Evolutionary conservation across 179 eudicot species (phyloP).

Genomic region (Camellia oleifera): DNA sequence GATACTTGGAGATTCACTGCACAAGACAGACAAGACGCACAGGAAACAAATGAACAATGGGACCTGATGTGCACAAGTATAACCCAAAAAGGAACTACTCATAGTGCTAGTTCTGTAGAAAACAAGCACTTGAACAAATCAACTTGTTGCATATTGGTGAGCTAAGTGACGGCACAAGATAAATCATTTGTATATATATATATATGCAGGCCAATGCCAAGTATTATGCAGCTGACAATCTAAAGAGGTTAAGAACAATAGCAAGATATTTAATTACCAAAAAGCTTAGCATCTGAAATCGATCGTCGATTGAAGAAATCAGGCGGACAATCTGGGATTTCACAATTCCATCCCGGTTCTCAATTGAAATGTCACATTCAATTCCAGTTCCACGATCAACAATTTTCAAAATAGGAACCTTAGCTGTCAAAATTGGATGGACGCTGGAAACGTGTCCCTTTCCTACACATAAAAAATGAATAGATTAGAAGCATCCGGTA

Average conservation of each 20-base stretch:
- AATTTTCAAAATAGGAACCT: constrained; percentile 86
- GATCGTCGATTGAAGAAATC: constrained; percentile 70
- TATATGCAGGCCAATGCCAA: neutral
- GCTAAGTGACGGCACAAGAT: neutral
- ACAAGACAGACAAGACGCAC: no score
- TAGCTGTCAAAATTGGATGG: constrained; percentile 62
- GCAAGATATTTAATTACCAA: constrained; percentile 47
- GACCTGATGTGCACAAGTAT: neutral
- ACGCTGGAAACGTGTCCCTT: constrained; percentile 56
- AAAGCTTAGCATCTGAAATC: constrained; percentile 79
- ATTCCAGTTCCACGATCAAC: constrained; percentile 82
- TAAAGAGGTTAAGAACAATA: constrained; percentile 8
- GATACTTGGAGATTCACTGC: no score
- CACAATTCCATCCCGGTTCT: constrained; percentile 76
- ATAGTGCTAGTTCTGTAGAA: neutral
- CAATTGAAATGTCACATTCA: constrained; percentile 90
- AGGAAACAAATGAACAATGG: no score
- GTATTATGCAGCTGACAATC: neutral
- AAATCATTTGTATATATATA: no score
- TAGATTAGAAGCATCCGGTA: constrained; percentile 1
- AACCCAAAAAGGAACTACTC: neutral
- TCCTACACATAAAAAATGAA: constrained; percentile 35
- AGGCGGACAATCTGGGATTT: constrained; percentile 66
- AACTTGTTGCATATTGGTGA: neutral
- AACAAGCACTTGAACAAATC: neutral